A percentile compares a stretch with the other conserved stretches of the same genome.
Conservation (phyloP, 257 asterid species). For the Cruciata laevipes region DNA sequence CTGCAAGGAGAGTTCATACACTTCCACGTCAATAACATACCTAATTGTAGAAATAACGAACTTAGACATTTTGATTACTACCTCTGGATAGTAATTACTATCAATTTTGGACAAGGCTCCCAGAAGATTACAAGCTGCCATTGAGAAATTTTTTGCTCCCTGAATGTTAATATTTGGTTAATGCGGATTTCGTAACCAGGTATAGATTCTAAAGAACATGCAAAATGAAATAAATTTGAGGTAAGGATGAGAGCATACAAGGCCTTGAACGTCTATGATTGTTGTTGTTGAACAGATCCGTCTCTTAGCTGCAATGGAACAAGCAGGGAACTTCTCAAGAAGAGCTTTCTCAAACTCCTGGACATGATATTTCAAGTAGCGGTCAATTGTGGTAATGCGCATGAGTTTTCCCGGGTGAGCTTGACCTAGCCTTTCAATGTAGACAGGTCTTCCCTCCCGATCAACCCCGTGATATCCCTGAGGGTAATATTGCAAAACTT, state of each 20-base stretch:
- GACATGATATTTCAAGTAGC: conserved; percentile 82
- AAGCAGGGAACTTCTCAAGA: conserved; percentile 83
- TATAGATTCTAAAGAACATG: conserved; percentile 1
- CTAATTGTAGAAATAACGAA: neutral
- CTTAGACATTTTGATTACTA: conserved; percentile 17
- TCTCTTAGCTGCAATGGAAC: conserved; percentile 84
- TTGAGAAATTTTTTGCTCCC: conserved; percentile 80
- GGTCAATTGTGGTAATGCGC: conserved; percentile 68
- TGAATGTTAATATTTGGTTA: conserved; percentile 18
- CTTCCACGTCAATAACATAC: neutral
- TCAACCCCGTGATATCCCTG: conserved; percentile 99
- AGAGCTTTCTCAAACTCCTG: conserved; percentile 89
- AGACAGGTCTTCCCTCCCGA: conserved; percentile 92
- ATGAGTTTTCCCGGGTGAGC: conserved; percentile 77
- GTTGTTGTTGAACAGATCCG: conserved; percentile 79
- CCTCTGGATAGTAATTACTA: conserved; percentile 86
- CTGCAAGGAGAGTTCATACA: conserved; percentile 28
- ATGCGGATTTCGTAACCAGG: conserved; percentile 1
- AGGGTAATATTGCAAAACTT: conserved; percentile 85
- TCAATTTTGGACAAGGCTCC: conserved; percentile 80
- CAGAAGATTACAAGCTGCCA: conserved; percentile 66
- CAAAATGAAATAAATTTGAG: conserved; percentile 9
- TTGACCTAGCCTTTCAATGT: conserved; percentile 91
- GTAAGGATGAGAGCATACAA: conserved; percentile 48
- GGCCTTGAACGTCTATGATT: conserved; percentile 90